Conservation (phyloP, 306 rosid species). For the Cucurbita argyrosperma region DNA sequence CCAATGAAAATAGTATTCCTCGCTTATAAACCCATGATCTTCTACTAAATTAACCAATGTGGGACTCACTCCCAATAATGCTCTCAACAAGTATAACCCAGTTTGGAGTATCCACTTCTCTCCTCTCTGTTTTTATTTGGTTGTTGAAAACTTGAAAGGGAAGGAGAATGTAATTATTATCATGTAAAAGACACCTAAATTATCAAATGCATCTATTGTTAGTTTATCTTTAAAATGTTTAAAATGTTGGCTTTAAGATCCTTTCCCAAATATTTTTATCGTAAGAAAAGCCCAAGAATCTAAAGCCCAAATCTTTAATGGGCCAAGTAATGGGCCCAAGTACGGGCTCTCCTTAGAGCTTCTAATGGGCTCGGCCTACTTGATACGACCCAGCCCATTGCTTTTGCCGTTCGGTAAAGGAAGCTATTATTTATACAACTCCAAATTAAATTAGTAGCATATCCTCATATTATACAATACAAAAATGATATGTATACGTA, state of each 20-base stretch:
- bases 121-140: not conserved
- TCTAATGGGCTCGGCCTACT: not conserved
- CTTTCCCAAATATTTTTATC: not conserved
- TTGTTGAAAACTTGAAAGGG: not conserved
- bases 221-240: too few species aligned
- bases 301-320: not conserved
- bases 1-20: too few species aligned
- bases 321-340: conserved; percentile 1
- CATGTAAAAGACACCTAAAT: too few species aligned
- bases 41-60: too few species aligned
- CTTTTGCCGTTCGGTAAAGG: not conserved
- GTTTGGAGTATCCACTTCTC: not conserved
- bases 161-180: not conserved
- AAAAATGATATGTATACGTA: not conserved
- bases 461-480: not conserved
- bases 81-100: not conserved
- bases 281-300: not conserved
- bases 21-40: too few species aligned
- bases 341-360: not conserved
- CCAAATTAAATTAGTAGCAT: not conserved
- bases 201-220: too few species aligned
- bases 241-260: too few species aligned
- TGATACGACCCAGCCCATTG: conserved; percentile 3
- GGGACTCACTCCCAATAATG: too few species aligned
- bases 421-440: not conserved